These are phyloP conservation scores for Tolypocladium tropicale DNA, from an alignment of 2,329 filamentous ascomycete genomes.

Conservation along the genomic window DNA sequence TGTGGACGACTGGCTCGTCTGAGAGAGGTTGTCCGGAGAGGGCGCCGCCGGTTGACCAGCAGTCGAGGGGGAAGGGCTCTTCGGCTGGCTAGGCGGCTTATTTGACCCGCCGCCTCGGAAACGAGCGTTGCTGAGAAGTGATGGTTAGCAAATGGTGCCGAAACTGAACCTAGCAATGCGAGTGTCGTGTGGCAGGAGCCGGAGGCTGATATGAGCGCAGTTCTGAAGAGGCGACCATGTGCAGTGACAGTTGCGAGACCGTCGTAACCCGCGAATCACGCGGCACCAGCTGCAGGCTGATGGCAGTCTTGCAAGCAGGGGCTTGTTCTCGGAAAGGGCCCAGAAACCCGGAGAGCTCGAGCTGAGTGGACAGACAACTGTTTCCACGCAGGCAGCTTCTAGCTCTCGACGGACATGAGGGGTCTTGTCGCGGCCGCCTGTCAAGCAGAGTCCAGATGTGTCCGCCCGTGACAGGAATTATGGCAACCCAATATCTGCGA, in stretches of 20 bases:
- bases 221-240: background rate
- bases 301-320: background rate
- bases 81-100: constrained; percentile 39
- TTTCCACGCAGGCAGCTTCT: background rate
- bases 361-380: background rate
- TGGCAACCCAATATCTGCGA: background rate
- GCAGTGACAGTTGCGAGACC: background rate
- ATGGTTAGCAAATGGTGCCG: constrained; percentile 13
- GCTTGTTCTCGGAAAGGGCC: background rate
- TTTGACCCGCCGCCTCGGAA: constrained; percentile 42
- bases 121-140: constrained; percentile 39
- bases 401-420: background rate
- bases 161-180: no score
- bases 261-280: background rate
- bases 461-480: background rate
- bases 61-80: constrained; percentile 40
- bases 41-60: constrained; percentile 31
- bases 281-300: background rate
- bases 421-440: background rate
- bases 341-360: background rate
- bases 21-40: constrained; percentile 34
- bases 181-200: background rate
- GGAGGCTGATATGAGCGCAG: background rate
- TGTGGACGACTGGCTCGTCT: constrained; percentile 39
- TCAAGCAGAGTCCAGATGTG: background rate